Evolutionary conservation across 345 rosid species (phyloP).

Genomic region (Erysimum cheiranthoides): DNA sequence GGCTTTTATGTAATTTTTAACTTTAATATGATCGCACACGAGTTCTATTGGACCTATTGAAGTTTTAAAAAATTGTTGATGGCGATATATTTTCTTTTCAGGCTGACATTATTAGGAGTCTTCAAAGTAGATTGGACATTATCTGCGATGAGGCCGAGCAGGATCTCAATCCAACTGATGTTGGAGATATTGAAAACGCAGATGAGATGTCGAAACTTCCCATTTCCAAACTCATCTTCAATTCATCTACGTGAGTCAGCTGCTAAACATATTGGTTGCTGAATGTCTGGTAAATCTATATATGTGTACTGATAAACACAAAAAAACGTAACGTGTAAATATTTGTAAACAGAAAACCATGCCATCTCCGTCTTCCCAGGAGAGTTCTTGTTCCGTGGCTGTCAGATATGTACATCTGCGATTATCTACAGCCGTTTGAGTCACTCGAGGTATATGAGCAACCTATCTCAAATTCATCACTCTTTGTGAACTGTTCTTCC

Average conservation of each 20-base stretch:
- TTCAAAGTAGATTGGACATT: constrained; percentile 86
- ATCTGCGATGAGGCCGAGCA: constrained; percentile 81
- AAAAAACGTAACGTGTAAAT: constrained; percentile 7
- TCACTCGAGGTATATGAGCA: constrained; percentile 65
- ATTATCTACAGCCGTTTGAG: constrained; percentile 81
- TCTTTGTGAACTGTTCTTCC: constrained; percentile 5
- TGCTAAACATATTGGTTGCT: constrained; percentile 16
- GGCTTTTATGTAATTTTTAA: neutral
- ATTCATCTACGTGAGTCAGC: constrained; percentile 60
- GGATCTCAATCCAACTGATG: constrained; percentile 45
- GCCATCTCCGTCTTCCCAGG: constrained; percentile 66
- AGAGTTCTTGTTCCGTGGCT: constrained; percentile 92
- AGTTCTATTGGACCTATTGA: neutral
- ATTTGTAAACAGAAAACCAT: constrained; percentile 61
- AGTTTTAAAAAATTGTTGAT: neutral
- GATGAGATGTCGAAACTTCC: constrained; percentile 44
- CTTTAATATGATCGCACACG: neutral
- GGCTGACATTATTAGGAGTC: constrained; percentile 85
- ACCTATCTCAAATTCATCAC: neutral
- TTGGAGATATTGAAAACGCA: constrained; percentile 43
- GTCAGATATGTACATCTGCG: constrained; percentile 63
- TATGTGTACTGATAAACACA: constrained; percentile 22
- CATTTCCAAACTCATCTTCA: constrained; percentile 52
- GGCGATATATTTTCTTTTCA: constrained; percentile 40
- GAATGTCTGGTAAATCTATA: constrained; percentile 6